These are phyloP conservation scores for Tetrastigma voinierianum DNA, from an alignment of 164 flowering plant genomes.

Conservation along the genomic window DNA sequence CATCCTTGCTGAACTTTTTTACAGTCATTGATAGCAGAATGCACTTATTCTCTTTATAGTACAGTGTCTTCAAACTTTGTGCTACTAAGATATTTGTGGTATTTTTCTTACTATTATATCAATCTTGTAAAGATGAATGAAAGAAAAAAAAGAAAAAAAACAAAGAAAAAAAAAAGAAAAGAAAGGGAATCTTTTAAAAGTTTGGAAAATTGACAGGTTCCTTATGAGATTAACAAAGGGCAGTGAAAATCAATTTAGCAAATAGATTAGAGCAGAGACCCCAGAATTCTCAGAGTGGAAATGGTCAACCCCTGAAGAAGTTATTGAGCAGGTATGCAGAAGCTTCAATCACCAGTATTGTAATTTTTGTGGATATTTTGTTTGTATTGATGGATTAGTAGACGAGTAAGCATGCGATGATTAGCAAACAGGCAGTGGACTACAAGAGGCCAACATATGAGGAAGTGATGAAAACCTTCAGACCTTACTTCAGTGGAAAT, in stretches of 20 bases:
- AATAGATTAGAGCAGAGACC: slow-evolving; percentile 66
- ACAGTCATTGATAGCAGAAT: no score
- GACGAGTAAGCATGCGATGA: neutral
- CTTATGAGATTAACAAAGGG: slow-evolving; percentile 70
- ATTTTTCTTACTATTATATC: no score
- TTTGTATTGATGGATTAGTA: neutral
- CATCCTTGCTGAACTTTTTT: no score
- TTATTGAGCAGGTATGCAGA: slow-evolving; percentile 73
- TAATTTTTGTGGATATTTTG: neutral
- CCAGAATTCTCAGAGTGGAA: slow-evolving; percentile 93
- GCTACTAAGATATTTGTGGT: no score
- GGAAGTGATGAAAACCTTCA: slow-evolving; percentile 75
- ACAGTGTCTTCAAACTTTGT: no score
- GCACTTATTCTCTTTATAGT: no score
- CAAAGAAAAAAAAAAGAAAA: neutral
- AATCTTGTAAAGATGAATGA: neutral
- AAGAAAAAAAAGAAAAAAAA: no score
- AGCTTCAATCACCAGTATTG: neutral
- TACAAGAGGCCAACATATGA: slow-evolving; percentile 89
- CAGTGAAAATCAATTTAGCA: slow-evolving; percentile 72
- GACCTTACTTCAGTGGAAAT: slow-evolving; percentile 41
- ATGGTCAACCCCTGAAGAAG: slow-evolving; percentile 84
- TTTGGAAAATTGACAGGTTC: slow-evolving; percentile 50
- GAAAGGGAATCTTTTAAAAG: no score
- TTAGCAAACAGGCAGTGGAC: slow-evolving; percentile 77